Base-by-base conservation (phyloP, 1,284 basidiomycete species). In the Xerocomus subilludens region DNA sequence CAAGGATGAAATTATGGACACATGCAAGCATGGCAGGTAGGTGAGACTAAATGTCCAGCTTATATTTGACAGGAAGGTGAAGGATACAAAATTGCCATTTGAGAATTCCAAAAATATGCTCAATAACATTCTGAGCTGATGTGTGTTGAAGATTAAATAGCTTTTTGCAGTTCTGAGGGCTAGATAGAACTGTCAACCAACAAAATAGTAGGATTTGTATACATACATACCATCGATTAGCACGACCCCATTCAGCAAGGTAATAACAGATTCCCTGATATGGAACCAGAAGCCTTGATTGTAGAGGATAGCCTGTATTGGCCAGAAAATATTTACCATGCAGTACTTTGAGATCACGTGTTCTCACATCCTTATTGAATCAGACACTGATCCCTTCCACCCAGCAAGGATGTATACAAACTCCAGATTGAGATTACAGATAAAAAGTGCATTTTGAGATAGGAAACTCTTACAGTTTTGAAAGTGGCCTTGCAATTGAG, bases 401-500 rank as follows among this genome's bases (percentile, higher is more conserved):
- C 49, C 49, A 27, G 49, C n/a, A 27, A 51, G 49, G 8, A 27
- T 27, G 14, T 51, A 51, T 5, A 8, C n/a, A 14, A 51, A 51
- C 9, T 27, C 3, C 13, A 51, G 49, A 23, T 27, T 8, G 27
- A 51, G n/a, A 23, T 51, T 5, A 14, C 7, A 51, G 9, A 27
- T 51, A 23, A 51, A 51, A 13, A n/a, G 49, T 10, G 49, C 27
- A 60, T 81, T 81, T 20, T 76, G 72, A 2, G 60, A 72, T 2
- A 74, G 11, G 21, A 56, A 64, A 1, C 77, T 79, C 47, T 81
- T 81, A 4, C 64, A n/a, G 58, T 80, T 80, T 10, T 72, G 42
- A 38, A 33, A 71, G 14, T 36, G 58, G 16, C 21, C 30, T 20
- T 21, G 23, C 6, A n/a, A 27, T 27, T 27, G 35, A 14, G 58